These are phyloP conservation scores for Epichloe baconii DNA, from an alignment of 2,329 filamentous ascomycete species.

Conservation along the genomic window DNA sequence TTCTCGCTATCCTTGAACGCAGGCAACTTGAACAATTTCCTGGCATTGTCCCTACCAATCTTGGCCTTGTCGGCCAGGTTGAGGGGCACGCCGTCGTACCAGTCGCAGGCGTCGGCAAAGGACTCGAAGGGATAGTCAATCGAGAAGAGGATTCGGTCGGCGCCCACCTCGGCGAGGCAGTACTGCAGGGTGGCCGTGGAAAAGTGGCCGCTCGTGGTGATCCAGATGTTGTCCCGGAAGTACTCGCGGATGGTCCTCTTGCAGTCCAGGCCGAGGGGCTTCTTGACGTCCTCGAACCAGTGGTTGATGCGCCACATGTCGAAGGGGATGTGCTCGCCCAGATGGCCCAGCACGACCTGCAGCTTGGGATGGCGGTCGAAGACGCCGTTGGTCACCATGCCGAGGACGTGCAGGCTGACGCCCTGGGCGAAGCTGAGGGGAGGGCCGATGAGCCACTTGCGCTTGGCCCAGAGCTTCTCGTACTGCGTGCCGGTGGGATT, in stretches of 20 bases:
- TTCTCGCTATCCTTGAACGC: slow-evolving; percentile 18
- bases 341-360: slow-evolving; percentile 33
- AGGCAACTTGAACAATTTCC: slow-evolving; percentile 26
- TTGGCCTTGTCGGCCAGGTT: slow-evolving; percentile 23
- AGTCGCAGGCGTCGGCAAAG: slow-evolving; percentile 27
- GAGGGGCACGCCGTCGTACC: slow-evolving; percentile 26
- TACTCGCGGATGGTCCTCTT: slow-evolving; percentile 38
- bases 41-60: slow-evolving; percentile 30
- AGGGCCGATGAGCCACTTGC: slow-evolving; percentile 47
- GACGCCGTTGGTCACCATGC: slow-evolving; percentile 36
- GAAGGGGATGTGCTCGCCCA: slow-evolving; percentile 36
- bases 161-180: slow-evolving; percentile 32
- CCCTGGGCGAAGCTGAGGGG: slow-evolving; percentile 46
- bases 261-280: slow-evolving; percentile 32
- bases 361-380: slow-evolving; percentile 34
- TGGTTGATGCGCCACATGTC: slow-evolving; percentile 38
- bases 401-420: slow-evolving; percentile 43
- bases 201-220: slow-evolving; percentile 44
- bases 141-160: slow-evolving; percentile 37
- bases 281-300: slow-evolving; percentile 44
- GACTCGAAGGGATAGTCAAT: slow-evolving; percentile 41
- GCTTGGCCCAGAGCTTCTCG: slow-evolving; percentile 44
- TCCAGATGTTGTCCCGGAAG: slow-evolving; percentile 41
- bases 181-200: slow-evolving; percentile 38
- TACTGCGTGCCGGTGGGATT: slow-evolving; percentile 42